Evolutionary conservation across 768 basidiomycete genomes (phyloP).

Genomic region (button mushroom (Agaricus bisporus)): DNA sequence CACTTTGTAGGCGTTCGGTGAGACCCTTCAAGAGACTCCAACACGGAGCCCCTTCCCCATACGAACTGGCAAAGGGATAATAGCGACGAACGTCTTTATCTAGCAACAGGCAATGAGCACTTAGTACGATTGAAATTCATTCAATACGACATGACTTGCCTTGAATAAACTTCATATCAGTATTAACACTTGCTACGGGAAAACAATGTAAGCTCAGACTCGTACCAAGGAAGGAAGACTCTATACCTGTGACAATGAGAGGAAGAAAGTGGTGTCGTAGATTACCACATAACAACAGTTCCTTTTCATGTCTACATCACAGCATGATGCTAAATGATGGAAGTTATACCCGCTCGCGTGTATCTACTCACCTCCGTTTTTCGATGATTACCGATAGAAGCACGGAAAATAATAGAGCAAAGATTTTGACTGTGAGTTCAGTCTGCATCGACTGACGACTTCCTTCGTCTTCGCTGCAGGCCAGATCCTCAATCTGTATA

Average conservation of each 20-base stretch:
- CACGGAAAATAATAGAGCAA: slow-evolving; percentile 21
- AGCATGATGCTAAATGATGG: background rate
- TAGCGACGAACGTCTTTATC: background rate
- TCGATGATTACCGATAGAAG: slow-evolving; percentile 17
- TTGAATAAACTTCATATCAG: slow-evolving; percentile 15
- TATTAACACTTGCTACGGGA: slow-evolving; percentile 19
- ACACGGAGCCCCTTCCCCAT: slow-evolving; percentile 28
- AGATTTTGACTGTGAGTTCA: slow-evolving; percentile 13
- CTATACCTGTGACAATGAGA: slow-evolving; percentile 28
- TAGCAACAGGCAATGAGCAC: background rate
- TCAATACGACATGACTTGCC: slow-evolving; percentile 12
- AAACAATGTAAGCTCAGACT: background rate
- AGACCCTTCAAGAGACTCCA: slow-evolving; percentile 24
- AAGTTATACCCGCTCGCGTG: background rate
- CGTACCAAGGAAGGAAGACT: background rate
- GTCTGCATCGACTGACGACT: background rate
- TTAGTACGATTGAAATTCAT: background rate
- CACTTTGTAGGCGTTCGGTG: slow-evolving; percentile 13
- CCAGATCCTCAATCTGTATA: background rate
- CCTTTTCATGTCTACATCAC: slow-evolving; percentile 12
- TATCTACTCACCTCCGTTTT: slow-evolving; percentile 13
- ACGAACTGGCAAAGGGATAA: slow-evolving; percentile 20
- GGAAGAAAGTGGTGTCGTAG: slow-evolving; percentile 35
- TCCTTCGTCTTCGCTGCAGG: background rate
- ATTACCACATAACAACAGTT: slow-evolving; percentile 19